Base-by-base conservation (phyloP, 768 basidiomycete species). In the Mycena belliarum region DNA sequence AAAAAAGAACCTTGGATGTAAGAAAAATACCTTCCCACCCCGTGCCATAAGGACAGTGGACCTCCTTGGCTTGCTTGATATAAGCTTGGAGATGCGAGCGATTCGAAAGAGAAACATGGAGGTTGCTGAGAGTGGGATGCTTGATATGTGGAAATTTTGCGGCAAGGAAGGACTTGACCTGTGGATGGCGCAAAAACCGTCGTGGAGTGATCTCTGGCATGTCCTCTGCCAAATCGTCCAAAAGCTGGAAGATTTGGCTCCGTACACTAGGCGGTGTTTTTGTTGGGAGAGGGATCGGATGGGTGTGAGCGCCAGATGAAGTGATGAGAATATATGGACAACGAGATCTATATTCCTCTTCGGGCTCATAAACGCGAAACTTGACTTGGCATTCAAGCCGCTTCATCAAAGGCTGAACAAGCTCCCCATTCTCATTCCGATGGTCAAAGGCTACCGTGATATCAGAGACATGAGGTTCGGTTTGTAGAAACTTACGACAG, bases 71-170 rank as follows among this genome's bases (percentile, higher is more conserved):
- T n/a, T 55, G 35, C n/a, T 47, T 40, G 6, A 55, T 55, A 20
- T 40, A 55, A 1, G 45, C 35, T 23, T 48, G 38, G 6, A 69
- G 4, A 26, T 66, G 66, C 15, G 32, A 52, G 0, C 60, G 58
- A 40, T 69, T 69, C 14, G 63, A 57, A 2, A 69, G 33, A 4
- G 64, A 68, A 24, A 58, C 23, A 52, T 69, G 68, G 11, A 65
- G 35, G 23, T 68, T 40, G 40, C 55, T 54, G n/a, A 68, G 59
- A 8, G 57, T 60, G 2, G 63, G 67, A 0, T 18, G 6, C 1
- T 33, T 20, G 40, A 60, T 46, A 11, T 49, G 4, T 0, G 67
- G 67, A 37, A 68, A 49, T 20, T 18, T 24, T 0, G 16, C 2
- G 0, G 24, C 8, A 1, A 69, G 49, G 26, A 57, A 64, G 1